Evolutionary conservation across 2,329 filamentous ascomycete genomes (phyloP), one percentile per base, ranked within the genome.

Genomic region (Arthrobotrys conoides): DNA sequence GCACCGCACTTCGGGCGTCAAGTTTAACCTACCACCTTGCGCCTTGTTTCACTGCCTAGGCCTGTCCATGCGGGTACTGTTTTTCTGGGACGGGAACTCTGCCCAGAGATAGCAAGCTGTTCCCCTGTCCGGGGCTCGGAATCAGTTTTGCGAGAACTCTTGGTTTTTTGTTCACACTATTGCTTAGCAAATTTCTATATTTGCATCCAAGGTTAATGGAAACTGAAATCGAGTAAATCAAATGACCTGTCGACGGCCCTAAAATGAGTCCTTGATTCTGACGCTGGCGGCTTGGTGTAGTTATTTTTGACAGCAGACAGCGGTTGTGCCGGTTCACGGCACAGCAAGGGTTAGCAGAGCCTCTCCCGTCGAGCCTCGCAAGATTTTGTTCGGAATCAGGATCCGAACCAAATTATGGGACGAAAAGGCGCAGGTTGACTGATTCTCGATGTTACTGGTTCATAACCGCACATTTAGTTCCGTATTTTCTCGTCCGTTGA

Each of bases 1-100:
- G 51, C 51, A 61, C 30, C 55, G 70, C 70, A 67, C 49, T 73
- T 73, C 70, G 70, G 70, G 65, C 61, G 57, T 73, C 63, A 55
- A 73, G 49, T 46, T 73, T 61, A 61, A 61, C 33, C 51, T 38
- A 16, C 48, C 27, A 57, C 63, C 61, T 49, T 66, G 61, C 44
- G 51, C 70, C 70, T 30, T 61, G 70, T 67, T 67, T 73, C 70
- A 73, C 49, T 10, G 61, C 63, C 49, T n/a, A 30, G 27, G 27
- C 27, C 27, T 30, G 9, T 36, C 30, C 16, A 51, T 66, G 68
- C 59, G 49, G 38, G 59, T 33, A 44, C 22, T 48, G 27, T 71
- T 65, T 53, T 64, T 46, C 22, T 51, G 16, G 44, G 57, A 49
- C 53, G 20, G 67, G 67, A 49, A 48, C 33, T 44, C 18, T 61